Percentiles rank a stretch among this genome's conserved stretches.
Conservation (phyloP, 495 filamentous ascomycete species). For the Articulospora tetracladia region DNA sequence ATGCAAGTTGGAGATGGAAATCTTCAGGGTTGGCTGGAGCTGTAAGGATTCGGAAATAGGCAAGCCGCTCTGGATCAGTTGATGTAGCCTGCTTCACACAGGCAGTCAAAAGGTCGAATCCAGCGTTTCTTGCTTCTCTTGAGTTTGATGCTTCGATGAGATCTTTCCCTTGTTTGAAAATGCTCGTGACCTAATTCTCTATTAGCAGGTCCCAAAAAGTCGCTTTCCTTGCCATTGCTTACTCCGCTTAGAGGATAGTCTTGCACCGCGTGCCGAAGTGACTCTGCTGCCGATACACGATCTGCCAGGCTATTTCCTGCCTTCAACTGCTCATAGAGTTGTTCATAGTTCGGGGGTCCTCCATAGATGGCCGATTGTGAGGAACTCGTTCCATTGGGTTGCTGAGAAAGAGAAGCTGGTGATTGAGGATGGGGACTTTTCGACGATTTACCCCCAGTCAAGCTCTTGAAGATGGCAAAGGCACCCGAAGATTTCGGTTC, state of each 20-base stretch:
- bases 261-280: constrained; percentile 47
- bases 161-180: constrained; percentile 64
- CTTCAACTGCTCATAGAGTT: constrained; percentile 32
- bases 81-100: constrained; percentile 58
- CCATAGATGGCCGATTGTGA: constrained; percentile 30
- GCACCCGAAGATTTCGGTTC: constrained; percentile 44
- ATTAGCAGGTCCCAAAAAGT: background rate
- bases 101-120: constrained; percentile 59
- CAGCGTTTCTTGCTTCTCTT: constrained; percentile 47
- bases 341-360: constrained; percentile 39
- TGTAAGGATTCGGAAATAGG: constrained; percentile 60
- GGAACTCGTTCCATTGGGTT: constrained; percentile 23
- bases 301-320: constrained; percentile 34
- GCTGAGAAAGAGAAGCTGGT: constrained; percentile 29
- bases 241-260: constrained; percentile 56
- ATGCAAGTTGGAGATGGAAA: constrained; percentile 60
- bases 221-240: constrained; percentile 1
- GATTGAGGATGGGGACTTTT: constrained; percentile 30
- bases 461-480: constrained; percentile 52
- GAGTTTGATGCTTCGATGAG: constrained; percentile 54
- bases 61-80: constrained; percentile 58
- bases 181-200: constrained; percentile 27
- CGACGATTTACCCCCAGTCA: constrained; percentile 41
- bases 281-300: constrained; percentile 51
- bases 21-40: constrained; percentile 46